These are phyloP conservation scores for Avena insularis DNA, from an alignment of 176 grass and related monocot species.

Conservation along the genomic window DNA sequence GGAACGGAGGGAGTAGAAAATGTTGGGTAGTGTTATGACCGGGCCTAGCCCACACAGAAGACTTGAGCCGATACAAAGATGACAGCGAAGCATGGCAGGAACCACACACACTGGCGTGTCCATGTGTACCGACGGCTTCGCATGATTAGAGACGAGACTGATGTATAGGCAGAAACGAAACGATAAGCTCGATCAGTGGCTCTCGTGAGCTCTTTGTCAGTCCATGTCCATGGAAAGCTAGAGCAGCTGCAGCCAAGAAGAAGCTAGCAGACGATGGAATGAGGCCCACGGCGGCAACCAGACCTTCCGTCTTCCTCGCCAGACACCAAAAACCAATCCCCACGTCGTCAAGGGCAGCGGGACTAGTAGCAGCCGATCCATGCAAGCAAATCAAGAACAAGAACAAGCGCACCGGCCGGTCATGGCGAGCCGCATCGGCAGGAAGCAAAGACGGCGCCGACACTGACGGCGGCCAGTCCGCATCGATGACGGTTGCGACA, in stretches of 20 bases:
- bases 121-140: neutral
- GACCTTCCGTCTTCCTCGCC: constrained; percentile 12
- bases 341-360: neutral
- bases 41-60: neutral
- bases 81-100: constrained; percentile 23
- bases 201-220: neutral
- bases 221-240: constrained; percentile 18
- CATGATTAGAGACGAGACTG: neutral
- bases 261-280: constrained; percentile 43
- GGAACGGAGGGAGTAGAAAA: no score
- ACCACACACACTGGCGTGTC: constrained; percentile 14
- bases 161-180: neutral
- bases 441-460: constrained; percentile 24
- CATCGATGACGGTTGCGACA: neutral
- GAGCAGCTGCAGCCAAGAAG: constrained; percentile 23
- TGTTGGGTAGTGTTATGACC: neutral
- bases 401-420: neutral
- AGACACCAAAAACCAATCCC: neutral
- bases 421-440: constrained; percentile 37
- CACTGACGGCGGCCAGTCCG: neutral
- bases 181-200: constrained; percentile 47
- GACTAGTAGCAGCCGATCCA: neutral
- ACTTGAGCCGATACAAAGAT: neutral
- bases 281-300: constrained; percentile 35
- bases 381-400: constrained; percentile 9